Base-by-base conservation (phyloP, 2,329 filamentous ascomycete species). In the Colletotrichum zoysiae region DNA sequence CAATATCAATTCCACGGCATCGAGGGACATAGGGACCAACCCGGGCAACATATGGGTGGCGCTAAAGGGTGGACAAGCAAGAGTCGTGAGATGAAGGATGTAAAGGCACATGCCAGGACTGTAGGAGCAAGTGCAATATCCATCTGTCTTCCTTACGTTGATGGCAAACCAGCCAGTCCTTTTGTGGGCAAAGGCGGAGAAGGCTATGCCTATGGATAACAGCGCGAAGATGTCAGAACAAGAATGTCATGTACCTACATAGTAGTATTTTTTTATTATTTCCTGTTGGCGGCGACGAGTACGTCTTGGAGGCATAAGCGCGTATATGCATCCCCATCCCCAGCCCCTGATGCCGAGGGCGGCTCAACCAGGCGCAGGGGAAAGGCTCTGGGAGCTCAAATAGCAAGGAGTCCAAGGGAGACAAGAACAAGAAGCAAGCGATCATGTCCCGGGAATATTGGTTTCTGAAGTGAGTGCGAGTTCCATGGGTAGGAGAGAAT, bases 21-120 rank as follows among this genome's bases (percentile, higher is more conserved):
- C 48, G 6, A 64, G 44, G 14, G 65, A 38, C 50, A 44, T 69
- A n/a, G 40, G 46, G 42, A 56, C 59, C 65, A 70, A 65, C 20
- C 51, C 23, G 23, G 53, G 33, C 3, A 30, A 33, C 18, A 5
- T n/a, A 30, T 30, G 3, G 16, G 14, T 12, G 18, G 38, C n/a
- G 14, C 35, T 11, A 18, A 51, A 7, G 16, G 5, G 7, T 48
- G 33, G 33, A 14, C n/a, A 50, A 40, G n/a, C 6, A 23, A 23
- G 35, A 16, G n/a, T 57, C 12, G n/a, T n/a, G 20, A 23, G 11
- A 14, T 11, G 14, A 51, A 44, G 9, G 30, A 26, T 12, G 35
- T 12, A 23, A 40, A 16, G 33, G 33, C 9, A 12, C 38, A 40
- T 57, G 33, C 53, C 20, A 14, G 11, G 26, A 33, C 6, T 14